These are phyloP conservation scores for Fraxinus floribunda DNA, from an alignment of 305 asterid species.

Conservation along the genomic window DNA sequence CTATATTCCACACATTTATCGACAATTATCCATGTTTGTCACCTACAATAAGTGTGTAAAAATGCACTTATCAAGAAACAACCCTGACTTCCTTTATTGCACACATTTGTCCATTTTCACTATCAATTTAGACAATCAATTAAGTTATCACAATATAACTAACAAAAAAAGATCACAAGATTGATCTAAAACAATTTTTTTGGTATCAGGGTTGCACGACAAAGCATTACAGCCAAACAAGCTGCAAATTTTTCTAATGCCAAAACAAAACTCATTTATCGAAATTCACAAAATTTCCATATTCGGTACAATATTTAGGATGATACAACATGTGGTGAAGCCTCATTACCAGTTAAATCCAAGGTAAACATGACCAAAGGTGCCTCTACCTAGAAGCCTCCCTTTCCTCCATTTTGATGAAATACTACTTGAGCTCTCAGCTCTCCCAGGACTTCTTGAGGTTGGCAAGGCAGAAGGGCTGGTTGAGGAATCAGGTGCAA, in stretches of 20 bases:
- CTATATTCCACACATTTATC: too few relatives aligned
- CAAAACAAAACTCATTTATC: not conserved
- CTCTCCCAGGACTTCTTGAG: constrained; percentile 63
- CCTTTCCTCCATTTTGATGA: constrained; percentile 92
- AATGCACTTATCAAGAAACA: too few relatives aligned
- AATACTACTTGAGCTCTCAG: constrained; percentile 45
- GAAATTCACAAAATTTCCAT: too few relatives aligned
- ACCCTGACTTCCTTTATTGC: constrained; percentile 94
- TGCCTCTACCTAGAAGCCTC: constrained; percentile 92
- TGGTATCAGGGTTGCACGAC: not conserved
- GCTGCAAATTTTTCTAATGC: not conserved
- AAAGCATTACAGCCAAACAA: not conserved
- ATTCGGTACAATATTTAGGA: not conserved
- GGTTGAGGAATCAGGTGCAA: constrained; percentile 79
- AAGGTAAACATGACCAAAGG: constrained; percentile 94
- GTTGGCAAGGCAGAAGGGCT: constrained; percentile 73
- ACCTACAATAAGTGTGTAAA: too few relatives aligned
- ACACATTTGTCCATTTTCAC: constrained; percentile 98
- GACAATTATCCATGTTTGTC: too few relatives aligned
- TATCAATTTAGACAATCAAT: constrained; percentile 34
- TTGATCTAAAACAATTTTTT: not conserved
- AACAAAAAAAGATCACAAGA: not conserved
- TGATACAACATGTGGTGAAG: not conserved
- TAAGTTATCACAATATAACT: not conserved
- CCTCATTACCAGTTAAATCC: constrained; percentile 80